Evolutionary conservation across 2,329 filamentous ascomycete genomes (phyloP).

Genomic region (Botryotinia calthae): DNA sequence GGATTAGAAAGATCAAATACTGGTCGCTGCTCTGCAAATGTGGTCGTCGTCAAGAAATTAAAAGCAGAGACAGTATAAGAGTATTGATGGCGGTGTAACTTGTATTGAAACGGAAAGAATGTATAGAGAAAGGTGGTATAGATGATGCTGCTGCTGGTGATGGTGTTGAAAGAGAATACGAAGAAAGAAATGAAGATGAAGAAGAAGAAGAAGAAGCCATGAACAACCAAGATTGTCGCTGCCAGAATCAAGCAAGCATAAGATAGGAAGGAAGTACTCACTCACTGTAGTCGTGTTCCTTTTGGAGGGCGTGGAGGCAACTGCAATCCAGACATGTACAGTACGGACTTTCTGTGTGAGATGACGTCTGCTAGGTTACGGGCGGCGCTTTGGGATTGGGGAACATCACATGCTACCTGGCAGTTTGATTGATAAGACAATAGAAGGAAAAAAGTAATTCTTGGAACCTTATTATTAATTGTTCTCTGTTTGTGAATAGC

Average conservation of each 20-base stretch:
- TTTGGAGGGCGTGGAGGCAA: conserved; percentile 21
- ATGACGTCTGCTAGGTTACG: conserved; percentile 16
- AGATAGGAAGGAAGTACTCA: conserved; percentile 18
- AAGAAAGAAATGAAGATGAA: background rate
- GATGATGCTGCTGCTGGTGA: background rate
- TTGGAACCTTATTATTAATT: background rate
- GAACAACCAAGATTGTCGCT: conserved; percentile 18
- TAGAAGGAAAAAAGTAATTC: background rate
- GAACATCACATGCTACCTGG: conserved; percentile 8
- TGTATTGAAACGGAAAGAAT: conserved; percentile 5
- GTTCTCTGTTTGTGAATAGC: background rate
- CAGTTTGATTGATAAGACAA: background rate
- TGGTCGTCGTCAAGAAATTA: conserved; percentile 10
- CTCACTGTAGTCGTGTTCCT: conserved; percentile 16
- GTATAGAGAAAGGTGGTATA: conserved; percentile 15
- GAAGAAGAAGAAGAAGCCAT: conserved; percentile 11
- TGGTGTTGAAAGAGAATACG: background rate
- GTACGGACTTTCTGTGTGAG: conserved; percentile 11
- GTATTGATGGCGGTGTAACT: conserved; percentile 18
- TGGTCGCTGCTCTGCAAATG: conserved; percentile 27
- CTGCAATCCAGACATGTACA: conserved; percentile 17
- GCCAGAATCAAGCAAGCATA: conserved; percentile 9
- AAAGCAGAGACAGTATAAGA: conserved; percentile 12
- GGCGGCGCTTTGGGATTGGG: conserved; percentile 10
- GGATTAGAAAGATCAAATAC: conserved; percentile 15